A percentile compares a stretch with the other conserved stretches of the same genome.
Conservation (phyloP, 2,329 filamentous ascomycete genomes). For the Trichoderma oligosporum region DNA sequence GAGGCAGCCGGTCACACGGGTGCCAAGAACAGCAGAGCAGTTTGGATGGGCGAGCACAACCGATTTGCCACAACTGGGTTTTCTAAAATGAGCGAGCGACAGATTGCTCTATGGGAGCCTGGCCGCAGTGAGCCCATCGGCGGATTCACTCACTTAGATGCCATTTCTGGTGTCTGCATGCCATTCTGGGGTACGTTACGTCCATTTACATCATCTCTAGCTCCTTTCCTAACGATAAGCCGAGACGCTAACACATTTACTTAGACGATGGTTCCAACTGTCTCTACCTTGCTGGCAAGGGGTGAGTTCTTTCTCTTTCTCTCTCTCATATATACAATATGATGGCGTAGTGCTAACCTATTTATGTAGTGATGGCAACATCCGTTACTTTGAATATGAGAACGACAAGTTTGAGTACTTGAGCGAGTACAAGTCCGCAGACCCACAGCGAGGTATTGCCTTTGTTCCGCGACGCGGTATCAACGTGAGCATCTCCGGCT, state of each 20-base stretch:
- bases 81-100: constrained; percentile 96
- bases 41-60: constrained; percentile 97
- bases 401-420: constrained; percentile 98
- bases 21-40: constrained; percentile 94
- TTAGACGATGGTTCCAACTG: constrained; percentile 86
- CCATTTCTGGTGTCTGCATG: constrained; percentile 97
- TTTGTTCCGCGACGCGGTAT: constrained; percentile 94
- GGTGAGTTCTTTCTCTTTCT: constrained; percentile 51
- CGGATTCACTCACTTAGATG: constrained; percentile 86
- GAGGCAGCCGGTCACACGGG: constrained; percentile 83
- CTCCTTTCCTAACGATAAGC: not conserved
- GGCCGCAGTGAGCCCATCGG: constrained; percentile 81
- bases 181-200: constrained; percentile 90
- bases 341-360: not conserved
- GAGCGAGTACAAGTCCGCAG: constrained; percentile 93
- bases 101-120: constrained; percentile 93
- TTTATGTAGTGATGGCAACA: constrained; percentile 84
- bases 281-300: constrained; percentile 94
- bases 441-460: constrained; percentile 90
- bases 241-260: constrained; percentile 24
- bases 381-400: constrained; percentile 97
- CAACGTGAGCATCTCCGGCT: constrained; percentile 58
- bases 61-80: constrained; percentile 95
- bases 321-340: not conserved
- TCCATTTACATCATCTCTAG: not conserved